Conservation (phyloP, 2,329 filamentous ascomycete genomes). For the Corynespora cassiicola region DNA sequence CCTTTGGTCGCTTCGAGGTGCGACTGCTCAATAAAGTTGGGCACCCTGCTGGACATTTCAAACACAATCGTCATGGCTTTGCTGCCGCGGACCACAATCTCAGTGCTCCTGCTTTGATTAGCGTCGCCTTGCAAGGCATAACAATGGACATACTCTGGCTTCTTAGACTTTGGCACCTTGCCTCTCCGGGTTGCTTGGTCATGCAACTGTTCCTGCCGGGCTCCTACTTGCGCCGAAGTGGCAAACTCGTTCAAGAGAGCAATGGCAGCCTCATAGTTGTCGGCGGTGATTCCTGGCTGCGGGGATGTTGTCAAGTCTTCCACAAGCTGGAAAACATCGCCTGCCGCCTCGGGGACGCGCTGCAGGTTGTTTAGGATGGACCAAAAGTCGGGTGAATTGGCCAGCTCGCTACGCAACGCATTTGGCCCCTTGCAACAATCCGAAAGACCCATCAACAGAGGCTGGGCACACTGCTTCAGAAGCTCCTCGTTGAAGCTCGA, state of each 20-base stretch:
- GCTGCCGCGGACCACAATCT: slow-evolving; percentile 76
- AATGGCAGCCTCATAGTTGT: slow-evolving; percentile 93
- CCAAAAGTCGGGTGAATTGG: slow-evolving; percentile 98
- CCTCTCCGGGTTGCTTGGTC: slow-evolving; percentile 61
- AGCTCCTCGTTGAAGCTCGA: slow-evolving; percentile 83
- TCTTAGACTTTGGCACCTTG: slow-evolving; percentile 60
- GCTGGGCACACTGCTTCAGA: slow-evolving; percentile 75
- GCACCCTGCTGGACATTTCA: slow-evolving; percentile 80
- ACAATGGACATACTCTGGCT: slow-evolving; percentile 58
- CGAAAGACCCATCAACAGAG: slow-evolving; percentile 79
- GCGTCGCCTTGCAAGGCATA: slow-evolving; percentile 1
- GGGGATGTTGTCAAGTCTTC: slow-evolving; percentile 73
- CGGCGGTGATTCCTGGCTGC: slow-evolving; percentile 86
- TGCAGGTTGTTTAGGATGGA: slow-evolving; percentile 81
- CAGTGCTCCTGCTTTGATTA: slow-evolving; percentile 63
- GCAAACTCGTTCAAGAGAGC: slow-evolving; percentile 88
- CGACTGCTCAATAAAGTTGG: slow-evolving; percentile 87
- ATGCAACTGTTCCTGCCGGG: slow-evolving; percentile 71
- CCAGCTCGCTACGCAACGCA: slow-evolving; percentile 86
- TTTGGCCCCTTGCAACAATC: slow-evolving; percentile 80
- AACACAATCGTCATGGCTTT: slow-evolving; percentile 84
- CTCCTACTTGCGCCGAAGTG: slow-evolving; percentile 76
- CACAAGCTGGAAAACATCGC: slow-evolving; percentile 85
- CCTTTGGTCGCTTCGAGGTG: slow-evolving; percentile 88
- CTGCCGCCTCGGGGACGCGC: slow-evolving; percentile 71